Evolutionary conservation across 164 flowering plant genomes (phyloP).

Genomic region (Aristolochia californica): DNA sequence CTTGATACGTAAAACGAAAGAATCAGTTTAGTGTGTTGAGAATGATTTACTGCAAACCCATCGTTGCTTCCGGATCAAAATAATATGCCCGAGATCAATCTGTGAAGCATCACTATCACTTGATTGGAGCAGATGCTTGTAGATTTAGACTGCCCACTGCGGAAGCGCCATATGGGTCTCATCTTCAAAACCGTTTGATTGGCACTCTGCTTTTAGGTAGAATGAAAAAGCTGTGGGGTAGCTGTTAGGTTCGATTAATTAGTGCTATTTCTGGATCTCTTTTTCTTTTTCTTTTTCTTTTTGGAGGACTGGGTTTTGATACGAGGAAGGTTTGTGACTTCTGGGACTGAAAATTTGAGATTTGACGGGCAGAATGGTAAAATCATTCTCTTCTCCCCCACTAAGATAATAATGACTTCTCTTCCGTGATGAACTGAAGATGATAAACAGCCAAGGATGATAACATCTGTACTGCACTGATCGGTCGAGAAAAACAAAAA

Average conservation of each 20-base stretch:
- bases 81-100: background rate
- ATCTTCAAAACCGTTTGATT: background rate
- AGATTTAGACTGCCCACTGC: background rate
- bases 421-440: too few species aligned
- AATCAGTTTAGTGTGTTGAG: too few species aligned
- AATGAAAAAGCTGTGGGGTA: background rate
- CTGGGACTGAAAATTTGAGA: too few species aligned
- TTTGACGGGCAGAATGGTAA: too few species aligned
- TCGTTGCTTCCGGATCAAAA: too few species aligned
- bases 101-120: background rate
- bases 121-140: background rate
- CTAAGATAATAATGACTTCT: too few species aligned
- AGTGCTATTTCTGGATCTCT: background rate
- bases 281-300: background rate
- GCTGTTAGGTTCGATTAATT: background rate
- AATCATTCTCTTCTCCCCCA: too few species aligned
- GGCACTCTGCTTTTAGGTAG: background rate
- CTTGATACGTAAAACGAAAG: background rate
- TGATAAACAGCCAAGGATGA: too few species aligned
- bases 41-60: too few species aligned
- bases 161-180: background rate
- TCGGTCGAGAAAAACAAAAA: too few species aligned
- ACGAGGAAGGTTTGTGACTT: too few species aligned
- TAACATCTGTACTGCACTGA: too few species aligned
- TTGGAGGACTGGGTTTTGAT: background rate